Conservation (phyloP, 1,284 basidiomycete genomes). For the Macrocystidia cucumis region DNA sequence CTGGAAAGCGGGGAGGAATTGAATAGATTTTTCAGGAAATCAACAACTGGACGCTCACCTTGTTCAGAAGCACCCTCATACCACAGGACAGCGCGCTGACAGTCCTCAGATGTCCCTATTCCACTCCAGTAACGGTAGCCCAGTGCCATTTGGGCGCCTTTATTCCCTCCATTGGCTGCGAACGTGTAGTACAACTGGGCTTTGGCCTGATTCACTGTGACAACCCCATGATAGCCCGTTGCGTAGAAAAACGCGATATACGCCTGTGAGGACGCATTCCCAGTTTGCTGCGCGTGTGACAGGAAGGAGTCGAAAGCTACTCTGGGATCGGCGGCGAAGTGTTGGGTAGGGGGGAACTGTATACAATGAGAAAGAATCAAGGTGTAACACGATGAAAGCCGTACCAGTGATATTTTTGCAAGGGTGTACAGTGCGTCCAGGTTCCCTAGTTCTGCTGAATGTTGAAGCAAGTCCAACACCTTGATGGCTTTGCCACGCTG, state of each 20-base stretch:
- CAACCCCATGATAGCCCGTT: slow-evolving; percentile 71
- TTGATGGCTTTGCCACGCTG: slow-evolving; percentile 61
- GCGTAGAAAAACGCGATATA: slow-evolving; percentile 83
- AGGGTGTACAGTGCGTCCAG: slow-evolving; percentile 68
- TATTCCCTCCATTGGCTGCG: slow-evolving; percentile 81
- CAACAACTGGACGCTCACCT: slow-evolving; percentile 36
- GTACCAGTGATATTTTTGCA: slow-evolving; percentile 66
- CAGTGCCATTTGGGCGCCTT: slow-evolving; percentile 86
- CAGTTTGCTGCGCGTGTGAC: slow-evolving; percentile 56
- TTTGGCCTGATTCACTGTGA: slow-evolving; percentile 62
- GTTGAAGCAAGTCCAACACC: slow-evolving; percentile 67
- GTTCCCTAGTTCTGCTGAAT: slow-evolving; percentile 76
- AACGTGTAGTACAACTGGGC: slow-evolving; percentile 93
- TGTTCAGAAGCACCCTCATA: slow-evolving; percentile 84
- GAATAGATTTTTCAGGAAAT: slow-evolving; percentile 6
- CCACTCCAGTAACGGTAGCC: slow-evolving; percentile 96
- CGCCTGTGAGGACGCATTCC: slow-evolving; percentile 80
- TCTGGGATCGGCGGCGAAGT: slow-evolving; percentile 53
- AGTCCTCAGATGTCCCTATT: slow-evolving; percentile 85
- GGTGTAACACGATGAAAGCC: slow-evolving; percentile 16
- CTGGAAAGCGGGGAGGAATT: slow-evolving; percentile 14
- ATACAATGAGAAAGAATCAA: slow-evolving; percentile 1
- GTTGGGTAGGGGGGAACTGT: slow-evolving; percentile 65
- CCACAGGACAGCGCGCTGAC: slow-evolving; percentile 75
- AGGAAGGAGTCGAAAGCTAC: slow-evolving; percentile 55